These are phyloP conservation scores for Coniophora puteana DNA, from an alignment of 1,284 basidiomycete genomes.

Conservation along the genomic window DNA sequence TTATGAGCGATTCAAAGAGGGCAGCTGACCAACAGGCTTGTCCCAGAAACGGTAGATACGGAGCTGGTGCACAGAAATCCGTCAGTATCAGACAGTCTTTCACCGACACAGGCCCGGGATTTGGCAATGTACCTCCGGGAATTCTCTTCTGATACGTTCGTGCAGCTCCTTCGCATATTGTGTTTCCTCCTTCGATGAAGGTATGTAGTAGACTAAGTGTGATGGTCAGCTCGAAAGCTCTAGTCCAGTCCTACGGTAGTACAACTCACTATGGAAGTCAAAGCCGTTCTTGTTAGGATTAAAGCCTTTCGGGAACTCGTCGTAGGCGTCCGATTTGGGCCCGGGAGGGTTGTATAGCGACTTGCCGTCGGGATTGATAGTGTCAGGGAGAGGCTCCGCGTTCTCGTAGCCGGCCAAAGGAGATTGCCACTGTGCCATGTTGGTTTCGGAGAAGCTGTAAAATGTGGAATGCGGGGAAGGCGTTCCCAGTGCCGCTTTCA, in stretches of 20 bases:
- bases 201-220: constrained; percentile 60
- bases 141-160: constrained; percentile 63
- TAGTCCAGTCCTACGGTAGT: not conserved
- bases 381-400: constrained; percentile 42
- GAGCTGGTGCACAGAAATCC: constrained; percentile 34
- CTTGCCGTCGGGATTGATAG: constrained; percentile 53
- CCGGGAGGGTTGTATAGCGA: constrained; percentile 48
- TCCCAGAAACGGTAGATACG: constrained; percentile 66
- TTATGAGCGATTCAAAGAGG: too few species aligned
- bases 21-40: constrained; percentile 48
- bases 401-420: constrained; percentile 6
- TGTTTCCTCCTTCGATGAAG: constrained; percentile 35
- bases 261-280: constrained; percentile 60
- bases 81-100: not conserved
- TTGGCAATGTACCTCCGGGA: constrained; percentile 59
- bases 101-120: not conserved
- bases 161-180: constrained; percentile 59
- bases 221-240: not conserved
- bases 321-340: constrained; percentile 45
- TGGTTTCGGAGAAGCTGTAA: too few species aligned
- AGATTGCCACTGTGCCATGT: constrained; percentile 5
- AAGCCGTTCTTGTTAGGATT: constrained; percentile 48
- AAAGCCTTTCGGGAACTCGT: constrained; percentile 52
- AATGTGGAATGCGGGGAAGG: too few species aligned
- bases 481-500: too few species aligned